phyloP scores from a whole-genome alignment of 169 alveolate species.

The Plasmodium billcollinsi region DNA sequence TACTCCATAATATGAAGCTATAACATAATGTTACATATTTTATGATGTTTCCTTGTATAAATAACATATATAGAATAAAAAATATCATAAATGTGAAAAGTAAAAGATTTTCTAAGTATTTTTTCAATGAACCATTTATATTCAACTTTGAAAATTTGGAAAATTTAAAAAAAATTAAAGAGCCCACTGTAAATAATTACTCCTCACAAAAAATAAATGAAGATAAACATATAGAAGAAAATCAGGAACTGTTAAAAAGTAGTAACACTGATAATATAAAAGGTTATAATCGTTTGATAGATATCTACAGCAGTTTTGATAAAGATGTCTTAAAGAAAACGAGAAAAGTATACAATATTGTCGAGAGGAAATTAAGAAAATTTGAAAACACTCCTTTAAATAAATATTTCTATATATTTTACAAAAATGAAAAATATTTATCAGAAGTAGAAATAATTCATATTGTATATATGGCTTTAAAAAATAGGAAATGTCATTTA shows the following conservation, averaged over 20 bases:
- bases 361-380: constrained; percentile 31
- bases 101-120: constrained; percentile 12
- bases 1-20: neutral
- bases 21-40: neutral
- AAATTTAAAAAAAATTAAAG: constrained; percentile 60
- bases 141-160: constrained; percentile 73
- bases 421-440: constrained; percentile 50
- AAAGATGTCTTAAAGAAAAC: constrained; percentile 50
- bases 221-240: constrained; percentile 3
- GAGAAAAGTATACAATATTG: constrained; percentile 30
- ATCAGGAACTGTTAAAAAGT: too few species aligned
- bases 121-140: constrained; percentile 26
- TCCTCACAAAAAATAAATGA: constrained; percentile 8
- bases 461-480: constrained; percentile 38
- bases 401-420: constrained; percentile 45
- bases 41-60: neutral
- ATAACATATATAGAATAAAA: neutral
- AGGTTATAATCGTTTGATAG: too few species aligned
- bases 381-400: constrained; percentile 47
- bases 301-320: constrained; percentile 1
- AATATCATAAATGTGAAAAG: constrained; percentile 18
- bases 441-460: constrained; percentile 29
- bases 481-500: constrained; percentile 28
- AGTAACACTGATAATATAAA: too few species aligned
- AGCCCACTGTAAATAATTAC: neutral